Base-by-base conservation (phyloP, 208 protist species). In the Naegleria gruberi region DNA sequence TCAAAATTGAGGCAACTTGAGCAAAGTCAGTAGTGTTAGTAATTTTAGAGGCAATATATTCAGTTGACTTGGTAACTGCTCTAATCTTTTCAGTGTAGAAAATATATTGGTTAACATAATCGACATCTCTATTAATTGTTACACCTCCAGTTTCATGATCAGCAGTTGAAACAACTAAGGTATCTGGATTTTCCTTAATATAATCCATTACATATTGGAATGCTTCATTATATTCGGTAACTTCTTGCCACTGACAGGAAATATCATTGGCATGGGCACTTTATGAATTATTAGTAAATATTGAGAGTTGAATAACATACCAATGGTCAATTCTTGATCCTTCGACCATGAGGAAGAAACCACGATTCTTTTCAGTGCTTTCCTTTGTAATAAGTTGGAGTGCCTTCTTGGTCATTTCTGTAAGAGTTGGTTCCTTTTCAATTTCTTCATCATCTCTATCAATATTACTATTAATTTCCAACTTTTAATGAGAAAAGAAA, bases 61-160 rank as follows among this genome's bases (percentile, higher is more conserved):
- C 82, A 6, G 43, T 46, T 37, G 4, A 37, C 40, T 86, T 17
- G 17, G 17, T 42, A 34, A 82, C 37, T 1, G 74, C 10, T 19
- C 30, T 10, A 34, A 43, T 42, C 34, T 82, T 17, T 34, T 82
- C 74, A 82, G 74, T 82, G 37, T 43, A 43, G 30, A 42, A 42
- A 1, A 30, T 30, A 82, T 82, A 34, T 43, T 43, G 26, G 34
- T 8, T 19, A 82, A 17, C 30, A 82, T 10, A 17, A 82, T 47
- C 34, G 6, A 89, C 26, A 74, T 42, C 7, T 74, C 47, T 74
- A 44, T n/a, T 44, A 7, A 89, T 10, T 44, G 46, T 43, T 0
- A 89, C 12, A 41, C 85, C 85, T 34, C 85, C 85, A 44, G 85
- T 89, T 44, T 89, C 85, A 89, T 89, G 85, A 74, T 89, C 85